Percentiles rank a stretch among this genome's conserved stretches.
Conservation (phyloP, 2,329 filamentous ascomycete species). For the Aspergillus vadensis region DNA sequence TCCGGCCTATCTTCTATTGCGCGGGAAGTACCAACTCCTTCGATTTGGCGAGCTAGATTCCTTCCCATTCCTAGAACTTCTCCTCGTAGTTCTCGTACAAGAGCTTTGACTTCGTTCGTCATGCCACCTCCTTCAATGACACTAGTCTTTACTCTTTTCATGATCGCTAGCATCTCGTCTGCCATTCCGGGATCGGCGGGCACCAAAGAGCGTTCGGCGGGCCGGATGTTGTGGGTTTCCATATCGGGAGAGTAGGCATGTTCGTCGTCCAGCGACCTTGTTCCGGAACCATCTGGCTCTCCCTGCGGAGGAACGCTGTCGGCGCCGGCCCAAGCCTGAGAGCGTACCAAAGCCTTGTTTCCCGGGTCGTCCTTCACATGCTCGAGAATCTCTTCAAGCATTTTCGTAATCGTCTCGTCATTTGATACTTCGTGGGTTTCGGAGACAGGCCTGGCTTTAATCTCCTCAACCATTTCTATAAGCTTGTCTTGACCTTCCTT, state of each 20-base stretch:
- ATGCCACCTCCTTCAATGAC: slow-evolving; percentile 84
- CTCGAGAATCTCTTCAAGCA: slow-evolving; percentile 72
- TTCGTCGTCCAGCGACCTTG: slow-evolving; percentile 34
- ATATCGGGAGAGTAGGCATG: slow-evolving; percentile 27
- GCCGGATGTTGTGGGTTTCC: slow-evolving; percentile 24
- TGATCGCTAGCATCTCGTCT: slow-evolving; percentile 79
- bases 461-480: slow-evolving; percentile 65
- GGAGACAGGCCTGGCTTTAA: slow-evolving; percentile 44
- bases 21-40: slow-evolving; percentile 57
- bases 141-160: slow-evolving; percentile 87
- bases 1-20: slow-evolving; percentile 51
- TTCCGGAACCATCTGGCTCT: slow-evolving; percentile 38
- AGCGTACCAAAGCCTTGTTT: slow-evolving; percentile 56
- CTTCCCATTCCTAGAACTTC: slow-evolving; percentile 94
- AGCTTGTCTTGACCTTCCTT: slow-evolving; percentile 92
- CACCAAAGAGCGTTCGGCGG: slow-evolving; percentile 26
- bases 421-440: slow-evolving; percentile 49
- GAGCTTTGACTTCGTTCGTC: slow-evolving; percentile 86
- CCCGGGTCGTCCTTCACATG: slow-evolving; percentile 61
- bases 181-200: slow-evolving; percentile 57
- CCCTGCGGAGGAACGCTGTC: slow-evolving; percentile 35
- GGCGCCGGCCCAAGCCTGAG: slow-evolving; percentile 31
- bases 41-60: slow-evolving; percentile 79
- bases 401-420: slow-evolving; percentile 61
- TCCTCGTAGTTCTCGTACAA: slow-evolving; percentile 84